A percentile compares a stretch with the other conserved stretches of the same genome.
These are phyloP conservation scores for Solanum lignicaule DNA, from an alignment of 257 asterid genomes.

Conservation along the genomic window DNA sequence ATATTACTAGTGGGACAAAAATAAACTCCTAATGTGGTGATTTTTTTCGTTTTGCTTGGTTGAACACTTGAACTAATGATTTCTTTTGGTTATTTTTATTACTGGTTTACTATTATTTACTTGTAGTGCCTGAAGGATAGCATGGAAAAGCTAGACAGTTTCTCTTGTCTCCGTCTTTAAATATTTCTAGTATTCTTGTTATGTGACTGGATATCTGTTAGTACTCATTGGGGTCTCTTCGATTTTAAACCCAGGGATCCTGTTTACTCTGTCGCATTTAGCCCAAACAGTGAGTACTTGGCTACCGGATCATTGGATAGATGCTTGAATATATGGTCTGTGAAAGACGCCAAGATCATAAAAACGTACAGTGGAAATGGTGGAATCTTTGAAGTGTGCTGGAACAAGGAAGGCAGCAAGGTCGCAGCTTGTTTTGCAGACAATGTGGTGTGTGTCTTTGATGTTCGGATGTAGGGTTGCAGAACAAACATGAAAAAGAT, in stretches of 20 bases:
- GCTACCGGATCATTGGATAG: slow-evolving; percentile 95
- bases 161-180: not conserved
- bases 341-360: slow-evolving; percentile 83
- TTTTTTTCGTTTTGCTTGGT: not conserved
- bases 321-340: slow-evolving; percentile 90
- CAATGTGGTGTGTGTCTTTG: slow-evolving; percentile 83
- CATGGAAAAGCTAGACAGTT: not conserved
- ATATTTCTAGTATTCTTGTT: not conserved
- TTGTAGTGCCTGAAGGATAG: not conserved
- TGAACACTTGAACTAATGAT: not conserved
- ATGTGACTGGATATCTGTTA: not conserved
- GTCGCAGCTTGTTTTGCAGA: slow-evolving; percentile 90
- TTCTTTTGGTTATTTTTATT: not conserved
- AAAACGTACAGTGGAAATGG: slow-evolving; percentile 76
- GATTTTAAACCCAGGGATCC: slow-evolving; percentile 58
- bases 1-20: not conserved
- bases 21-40: not conserved
- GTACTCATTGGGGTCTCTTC: not conserved
- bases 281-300: slow-evolving; percentile 81
- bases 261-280: slow-evolving; percentile 88
- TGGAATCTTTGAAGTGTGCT: slow-evolving; percentile 94
- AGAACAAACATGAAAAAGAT: not conserved
- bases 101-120: not conserved
- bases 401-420: slow-evolving; percentile 93
- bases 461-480: slow-evolving; percentile 59